Conservation (phyloP, 306 rosid species). For the Purshia tridentata region DNA sequence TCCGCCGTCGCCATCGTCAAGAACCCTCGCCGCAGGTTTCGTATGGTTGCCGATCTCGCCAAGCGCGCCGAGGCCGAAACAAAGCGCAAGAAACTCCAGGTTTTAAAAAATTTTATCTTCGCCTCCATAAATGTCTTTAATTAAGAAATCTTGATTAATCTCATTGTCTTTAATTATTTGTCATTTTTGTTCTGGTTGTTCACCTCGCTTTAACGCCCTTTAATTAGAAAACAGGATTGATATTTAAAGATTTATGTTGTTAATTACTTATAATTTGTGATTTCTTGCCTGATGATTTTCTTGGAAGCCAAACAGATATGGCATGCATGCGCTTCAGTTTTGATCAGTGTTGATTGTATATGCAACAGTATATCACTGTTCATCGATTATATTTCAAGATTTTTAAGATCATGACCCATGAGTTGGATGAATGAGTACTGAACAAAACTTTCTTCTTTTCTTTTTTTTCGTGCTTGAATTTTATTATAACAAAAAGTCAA, state of each 20-base stretch:
- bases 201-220: too few species aligned
- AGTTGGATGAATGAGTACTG: not conserved
- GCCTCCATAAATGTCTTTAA: not conserved
- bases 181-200: not conserved
- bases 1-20: slow-evolving; percentile 78
- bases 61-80: slow-evolving; percentile 64
- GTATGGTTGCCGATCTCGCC: slow-evolving; percentile 88
- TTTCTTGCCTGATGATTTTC: not conserved
- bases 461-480: not conserved
- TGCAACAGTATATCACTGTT: not conserved
- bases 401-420: not conserved
- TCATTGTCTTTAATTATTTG: not conserved
- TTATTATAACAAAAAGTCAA: not conserved
- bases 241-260: too few species aligned
- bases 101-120: not conserved
- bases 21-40: slow-evolving; percentile 89
- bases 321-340: not conserved
- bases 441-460: not conserved
- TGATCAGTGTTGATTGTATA: not conserved
- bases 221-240: too few species aligned
- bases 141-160: not conserved
- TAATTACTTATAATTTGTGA: not conserved
- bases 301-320: slow-evolving; percentile 2
- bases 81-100: slow-evolving; percentile 70
- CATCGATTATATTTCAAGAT: not conserved